Evolutionary conservation across 2,329 filamentous ascomycete genomes (phyloP).

Genomic region (Aureobasidium uvarum): DNA sequence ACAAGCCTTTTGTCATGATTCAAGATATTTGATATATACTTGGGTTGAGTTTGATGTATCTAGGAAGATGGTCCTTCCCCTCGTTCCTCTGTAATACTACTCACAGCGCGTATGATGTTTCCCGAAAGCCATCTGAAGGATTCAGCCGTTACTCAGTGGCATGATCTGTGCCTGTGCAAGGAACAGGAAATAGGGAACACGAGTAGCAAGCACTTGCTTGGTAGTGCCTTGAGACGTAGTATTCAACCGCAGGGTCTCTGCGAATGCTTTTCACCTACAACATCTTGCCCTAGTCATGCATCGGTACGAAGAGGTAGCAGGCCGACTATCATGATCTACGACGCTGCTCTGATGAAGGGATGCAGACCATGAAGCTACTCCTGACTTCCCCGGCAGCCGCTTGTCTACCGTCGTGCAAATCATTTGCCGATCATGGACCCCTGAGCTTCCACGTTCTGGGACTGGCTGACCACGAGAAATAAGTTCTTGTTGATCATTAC

Average conservation of each 20-base stretch:
- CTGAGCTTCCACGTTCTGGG: neutral
- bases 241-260: neutral
- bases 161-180: slow-evolving; percentile 8
- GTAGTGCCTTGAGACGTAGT: neutral
- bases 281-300: neutral
- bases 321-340: neutral
- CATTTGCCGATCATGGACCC: slow-evolving; percentile 2
- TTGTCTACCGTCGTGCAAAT: neutral
- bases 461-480: neutral
- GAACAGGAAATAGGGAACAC: neutral
- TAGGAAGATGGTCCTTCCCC: neutral
- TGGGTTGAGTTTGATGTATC: neutral
- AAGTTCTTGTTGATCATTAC: neutral
- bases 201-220: neutral
- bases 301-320: neutral
- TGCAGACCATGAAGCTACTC: neutral
- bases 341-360: slow-evolving; percentile 1
- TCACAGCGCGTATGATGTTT: neutral
- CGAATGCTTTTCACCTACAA: neutral
- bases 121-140: neutral
- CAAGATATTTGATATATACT: neutral
- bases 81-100: neutral
- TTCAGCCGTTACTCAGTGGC: slow-evolving; percentile 1
- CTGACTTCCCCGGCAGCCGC: slow-evolving; percentile 6
- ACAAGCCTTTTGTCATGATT: slow-evolving; percentile 1